Percentiles rank a stretch among this genome's conserved stretches.
Evolutionary conservation across 768 basidiomycete species (phyloP).

Genomic region (Cystofilobasidium capitatum): DNA sequence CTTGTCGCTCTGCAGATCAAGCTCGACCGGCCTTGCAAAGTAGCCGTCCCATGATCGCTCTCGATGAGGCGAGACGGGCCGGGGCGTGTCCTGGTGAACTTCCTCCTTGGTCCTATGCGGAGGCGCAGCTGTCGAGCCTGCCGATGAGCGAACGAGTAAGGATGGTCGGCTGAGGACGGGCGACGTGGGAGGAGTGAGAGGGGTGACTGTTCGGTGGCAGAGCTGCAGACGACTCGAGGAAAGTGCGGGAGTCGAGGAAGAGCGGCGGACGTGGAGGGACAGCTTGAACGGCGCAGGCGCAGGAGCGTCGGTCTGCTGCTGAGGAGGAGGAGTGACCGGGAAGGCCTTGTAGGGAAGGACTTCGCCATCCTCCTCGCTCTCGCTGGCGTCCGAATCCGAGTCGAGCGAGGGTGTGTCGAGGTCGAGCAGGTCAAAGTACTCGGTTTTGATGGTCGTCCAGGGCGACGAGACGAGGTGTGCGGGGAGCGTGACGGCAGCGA

Average conservation of each 20-base stretch:
- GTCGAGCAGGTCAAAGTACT: background rate
- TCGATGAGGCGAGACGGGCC: background rate
- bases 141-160: background rate
- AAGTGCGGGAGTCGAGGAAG: background rate
- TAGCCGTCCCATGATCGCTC: background rate
- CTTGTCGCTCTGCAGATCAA: background rate
- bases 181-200: background rate
- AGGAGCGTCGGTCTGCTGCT: background rate
- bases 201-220: background rate
- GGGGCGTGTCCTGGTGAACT: background rate
- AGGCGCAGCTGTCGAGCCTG: too few species aligned
- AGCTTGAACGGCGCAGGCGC: background rate
- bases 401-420: background rate
- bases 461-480: background rate
- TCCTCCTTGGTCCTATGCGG: background rate
- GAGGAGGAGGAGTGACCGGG: background rate
- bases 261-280: background rate
- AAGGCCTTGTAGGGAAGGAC: background rate
- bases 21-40: background rate
- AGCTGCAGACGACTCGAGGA: too few species aligned
- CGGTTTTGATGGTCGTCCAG: background rate
- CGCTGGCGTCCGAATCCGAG: background rate
- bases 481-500: conserved; percentile 1
- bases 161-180: too few species aligned
- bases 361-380: background rate